These are phyloP conservation scores for Paradendryphiella salina DNA, from an alignment of 2,329 filamentous ascomycete genomes.

Conservation along the genomic window DNA sequence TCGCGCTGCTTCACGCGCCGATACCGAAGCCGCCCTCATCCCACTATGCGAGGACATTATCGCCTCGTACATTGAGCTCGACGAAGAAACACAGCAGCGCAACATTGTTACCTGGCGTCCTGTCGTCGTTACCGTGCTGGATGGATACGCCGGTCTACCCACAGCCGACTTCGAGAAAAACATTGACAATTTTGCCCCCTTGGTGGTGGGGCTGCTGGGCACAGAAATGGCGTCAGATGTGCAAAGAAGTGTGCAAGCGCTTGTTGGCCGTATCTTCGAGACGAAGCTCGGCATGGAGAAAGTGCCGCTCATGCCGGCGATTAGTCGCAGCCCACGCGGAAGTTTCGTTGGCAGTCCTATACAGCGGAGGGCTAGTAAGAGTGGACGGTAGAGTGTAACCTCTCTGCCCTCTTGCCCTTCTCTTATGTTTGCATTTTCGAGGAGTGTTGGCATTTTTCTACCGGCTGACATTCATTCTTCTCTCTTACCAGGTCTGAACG, in stretches of 20 bases:
- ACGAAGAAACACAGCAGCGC: slow-evolving; percentile 94
- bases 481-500: too few relatives aligned
- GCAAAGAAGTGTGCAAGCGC: slow-evolving; percentile 72
- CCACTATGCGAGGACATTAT: slow-evolving; percentile 96
- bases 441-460: neutral
- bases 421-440: neutral
- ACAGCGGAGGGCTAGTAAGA: slow-evolving; percentile 16
- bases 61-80: slow-evolving; percentile 77
- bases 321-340: slow-evolving; percentile 25
- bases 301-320: slow-evolving; percentile 32
- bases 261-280: slow-evolving; percentile 83
- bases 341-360: slow-evolving; percentile 30
- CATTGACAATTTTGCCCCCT: slow-evolving; percentile 80
- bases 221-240: slow-evolving; percentile 82
- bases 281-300: slow-evolving; percentile 25
- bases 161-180: slow-evolving; percentile 77
- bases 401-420: neutral
- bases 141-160: slow-evolving; percentile 87
- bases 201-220: slow-evolving; percentile 78
- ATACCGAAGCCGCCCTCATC: slow-evolving; percentile 89
- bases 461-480: too few relatives aligned
- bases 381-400: slow-evolving; percentile 8
- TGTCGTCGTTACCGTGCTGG: slow-evolving; percentile 93
- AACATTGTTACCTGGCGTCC: slow-evolving; percentile 98
- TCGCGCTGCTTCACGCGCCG: slow-evolving; percentile 73